These are phyloP conservation scores for Barbarea vulgaris DNA, from an alignment of 345 rosid genomes.

Conservation along the genomic window DNA sequence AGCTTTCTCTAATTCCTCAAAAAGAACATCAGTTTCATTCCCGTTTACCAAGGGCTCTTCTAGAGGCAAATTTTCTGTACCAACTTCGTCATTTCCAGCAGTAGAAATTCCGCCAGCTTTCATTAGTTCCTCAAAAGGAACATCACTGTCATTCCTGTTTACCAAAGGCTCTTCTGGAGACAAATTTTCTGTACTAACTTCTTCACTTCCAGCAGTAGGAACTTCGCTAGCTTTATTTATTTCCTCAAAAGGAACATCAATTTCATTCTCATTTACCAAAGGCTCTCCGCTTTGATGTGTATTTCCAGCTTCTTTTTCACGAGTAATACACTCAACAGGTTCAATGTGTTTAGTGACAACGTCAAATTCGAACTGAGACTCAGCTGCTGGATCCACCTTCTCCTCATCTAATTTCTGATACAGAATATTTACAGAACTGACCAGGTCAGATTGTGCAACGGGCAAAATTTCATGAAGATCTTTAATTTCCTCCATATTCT, in stretches of 20 bases:
- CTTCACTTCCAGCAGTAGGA: conserved; percentile 38
- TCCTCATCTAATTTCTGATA: conserved; percentile 60
- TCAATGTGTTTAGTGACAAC: conserved; percentile 43
- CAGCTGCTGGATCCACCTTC: conserved; percentile 46
- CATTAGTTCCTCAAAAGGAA: conserved; percentile 32
- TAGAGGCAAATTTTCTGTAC: conserved; percentile 28
- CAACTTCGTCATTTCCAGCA: conserved; percentile 41
- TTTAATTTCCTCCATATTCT: conserved; percentile 58
- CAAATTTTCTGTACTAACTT: conserved; percentile 35
- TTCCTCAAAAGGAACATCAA: conserved; percentile 33
- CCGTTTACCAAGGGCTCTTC: conserved; percentile 38
- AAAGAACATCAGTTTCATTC: conserved; percentile 11
- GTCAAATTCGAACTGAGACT: conserved; percentile 47
- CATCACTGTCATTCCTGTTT: conserved; percentile 1
- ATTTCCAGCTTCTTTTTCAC: conserved; percentile 40
- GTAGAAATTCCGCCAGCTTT: conserved; percentile 29
- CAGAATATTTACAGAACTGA: conserved; percentile 42
- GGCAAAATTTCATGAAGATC: conserved; percentile 85
- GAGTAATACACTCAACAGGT: conserved; percentile 41
- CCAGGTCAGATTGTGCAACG: conserved; percentile 49
- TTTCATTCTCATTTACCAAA: conserved; percentile 42
- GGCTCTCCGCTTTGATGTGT: conserved; percentile 49
- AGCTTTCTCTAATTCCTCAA: conserved; percentile 35
- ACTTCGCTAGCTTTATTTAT: conserved; percentile 32
- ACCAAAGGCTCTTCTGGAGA: conserved; percentile 43